A percentile compares a stretch with the other conserved stretches of the same genome.
phyloP scores from a whole-genome alignment of 352 stramenopile genomes.

The Chrysophaeum taylorii region DNA sequence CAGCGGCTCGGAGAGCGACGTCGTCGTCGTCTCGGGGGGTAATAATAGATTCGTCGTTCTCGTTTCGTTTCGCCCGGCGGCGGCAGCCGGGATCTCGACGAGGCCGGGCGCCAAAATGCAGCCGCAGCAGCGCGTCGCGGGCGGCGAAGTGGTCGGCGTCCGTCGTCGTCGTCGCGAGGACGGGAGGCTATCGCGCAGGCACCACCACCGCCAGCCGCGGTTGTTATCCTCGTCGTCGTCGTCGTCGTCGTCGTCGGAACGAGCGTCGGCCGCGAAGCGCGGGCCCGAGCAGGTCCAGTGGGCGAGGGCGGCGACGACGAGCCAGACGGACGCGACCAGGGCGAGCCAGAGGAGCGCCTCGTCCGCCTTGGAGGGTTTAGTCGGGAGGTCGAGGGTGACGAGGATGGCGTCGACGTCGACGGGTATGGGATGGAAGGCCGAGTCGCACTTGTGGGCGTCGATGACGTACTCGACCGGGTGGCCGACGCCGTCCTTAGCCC shows the following conservation, averaged over 20 bases:
- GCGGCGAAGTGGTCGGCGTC: no score
- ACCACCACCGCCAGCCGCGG: no score
- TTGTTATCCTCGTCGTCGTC: neutral
- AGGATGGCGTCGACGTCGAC: neutral
- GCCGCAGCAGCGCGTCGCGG: neutral
- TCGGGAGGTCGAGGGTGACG: neutral
- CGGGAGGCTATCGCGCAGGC: no score
- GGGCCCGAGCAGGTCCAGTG: neutral
- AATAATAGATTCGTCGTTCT: no score
- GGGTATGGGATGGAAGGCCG: neutral
- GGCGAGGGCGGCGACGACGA: neutral
- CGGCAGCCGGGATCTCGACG: no score
- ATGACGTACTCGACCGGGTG: neutral
- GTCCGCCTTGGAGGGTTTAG: neutral
- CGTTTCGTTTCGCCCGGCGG: no score
- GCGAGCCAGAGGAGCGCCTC: neutral
- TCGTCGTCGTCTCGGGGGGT: neutral
- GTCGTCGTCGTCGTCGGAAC: neutral
- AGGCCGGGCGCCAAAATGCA: neutral
- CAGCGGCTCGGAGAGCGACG: no score
- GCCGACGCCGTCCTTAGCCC: neutral
- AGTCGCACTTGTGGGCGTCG: constrained; percentile 11
- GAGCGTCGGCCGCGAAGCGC: no score
- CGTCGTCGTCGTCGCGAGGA: no score
- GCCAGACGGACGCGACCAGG: neutral